A percentile compares a stretch with the other conserved stretches of the same genome.
phyloP scores from a whole-genome alignment of 306 rosid genomes.

The Prinsepia uniflora region DNA sequence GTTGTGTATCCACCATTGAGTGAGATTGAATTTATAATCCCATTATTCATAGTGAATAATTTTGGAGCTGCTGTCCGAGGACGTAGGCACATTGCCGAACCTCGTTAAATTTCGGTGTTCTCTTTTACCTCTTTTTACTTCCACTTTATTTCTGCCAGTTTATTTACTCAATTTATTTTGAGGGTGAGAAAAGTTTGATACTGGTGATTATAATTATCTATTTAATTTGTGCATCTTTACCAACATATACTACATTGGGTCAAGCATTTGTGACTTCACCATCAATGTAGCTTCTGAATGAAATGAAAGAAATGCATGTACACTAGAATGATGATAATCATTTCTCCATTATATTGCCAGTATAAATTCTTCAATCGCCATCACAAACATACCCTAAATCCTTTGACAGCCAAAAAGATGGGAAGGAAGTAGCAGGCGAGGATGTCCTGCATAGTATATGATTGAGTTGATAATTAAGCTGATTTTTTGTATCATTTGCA shows the following conservation, averaged over 20 bases:
- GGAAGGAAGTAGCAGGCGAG: background rate
- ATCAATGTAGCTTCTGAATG: conserved; percentile 6
- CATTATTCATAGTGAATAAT: too few relatives aligned
- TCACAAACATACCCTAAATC: background rate
- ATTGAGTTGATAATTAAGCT: background rate
- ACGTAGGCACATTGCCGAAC: too few relatives aligned
- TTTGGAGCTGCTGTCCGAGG: too few relatives aligned
- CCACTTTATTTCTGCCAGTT: too few relatives aligned
- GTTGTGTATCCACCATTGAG: too few relatives aligned
- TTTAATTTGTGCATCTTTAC: too few relatives aligned
- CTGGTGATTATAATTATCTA: too few relatives aligned
- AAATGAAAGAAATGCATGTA: background rate
- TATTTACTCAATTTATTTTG: too few relatives aligned
- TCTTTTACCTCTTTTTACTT: too few relatives aligned
- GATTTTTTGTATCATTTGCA: background rate
- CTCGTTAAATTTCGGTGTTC: too few relatives aligned
- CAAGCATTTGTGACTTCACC: background rate
- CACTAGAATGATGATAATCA: background rate
- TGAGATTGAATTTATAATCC: too few relatives aligned
- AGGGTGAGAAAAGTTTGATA: too few relatives aligned
- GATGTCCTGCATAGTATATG: background rate
- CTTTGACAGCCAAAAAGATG: background rate
- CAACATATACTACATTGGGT: background rate
- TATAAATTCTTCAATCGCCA: background rate
- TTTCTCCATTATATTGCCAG: background rate